Evolutionary conservation across 2,329 filamentous ascomycete genomes (phyloP), one percentile per base, ranked within the genome.

Genomic region (Gliomastix tumulicola): DNA sequence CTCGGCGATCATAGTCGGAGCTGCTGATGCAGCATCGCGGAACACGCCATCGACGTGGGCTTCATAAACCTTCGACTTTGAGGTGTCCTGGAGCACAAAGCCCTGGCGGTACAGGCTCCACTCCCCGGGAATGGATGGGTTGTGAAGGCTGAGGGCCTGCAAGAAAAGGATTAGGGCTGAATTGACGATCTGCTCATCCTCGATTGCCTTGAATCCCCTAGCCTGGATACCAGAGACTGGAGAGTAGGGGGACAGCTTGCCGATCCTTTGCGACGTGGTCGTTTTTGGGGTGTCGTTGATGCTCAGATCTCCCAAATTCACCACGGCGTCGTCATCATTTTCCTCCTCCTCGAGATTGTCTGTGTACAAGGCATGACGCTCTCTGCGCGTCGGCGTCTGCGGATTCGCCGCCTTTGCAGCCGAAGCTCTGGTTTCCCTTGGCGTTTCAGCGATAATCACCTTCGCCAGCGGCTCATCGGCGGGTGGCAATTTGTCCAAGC

Each of bases 101-200:
- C 10, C 28, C 17, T 18, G 9, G 8, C 32, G 18, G 9, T n/a
- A 22, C 9, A 23, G 21, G 19, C 12, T 13, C 32, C 32, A 34
- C 16, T 34, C 32, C n/a, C 22, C 22, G n/a, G 16, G 9, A 23
- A 10, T 21, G 13, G 10, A 7, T 10, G 16, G 7, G 21, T 34
- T 18, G 21, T 37, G 30, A 7, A 37, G 28, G 7, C 28, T 37
- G 9, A 37, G 27, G 5, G 35, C 19, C 17, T 37, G 17, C 6
- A 37, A 21, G 23, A 32, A 37, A 6, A 25, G 6, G 13, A 37
- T 5, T 4, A 37, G 30, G 19, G 35, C 27, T 9, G 20, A 32
- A 21, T 37, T 37, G 18, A 37, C 35, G 28, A 37, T 32, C 35
- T 37, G 35, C 20, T 37, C 35, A 23, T 37, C 35, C 35, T 37